Evolutionary conservation across 2,329 filamentous ascomycete genomes (phyloP), one percentile per base, ranked within the genome.

Genomic region (Calycina marina): DNA sequence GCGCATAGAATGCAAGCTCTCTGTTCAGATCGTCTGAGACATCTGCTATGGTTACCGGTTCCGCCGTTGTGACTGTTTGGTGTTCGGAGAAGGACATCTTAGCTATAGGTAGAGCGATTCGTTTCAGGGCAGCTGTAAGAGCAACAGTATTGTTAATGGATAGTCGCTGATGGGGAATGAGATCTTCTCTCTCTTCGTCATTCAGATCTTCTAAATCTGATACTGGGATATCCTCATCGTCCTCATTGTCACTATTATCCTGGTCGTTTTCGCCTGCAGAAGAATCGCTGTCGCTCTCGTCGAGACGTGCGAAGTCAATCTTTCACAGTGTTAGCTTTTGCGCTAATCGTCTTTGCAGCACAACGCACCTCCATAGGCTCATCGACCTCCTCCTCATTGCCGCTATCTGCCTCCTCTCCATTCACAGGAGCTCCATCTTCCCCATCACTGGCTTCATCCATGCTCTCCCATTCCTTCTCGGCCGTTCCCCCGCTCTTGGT

Each of bases 121-220:
- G 83, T 51, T 80, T 79, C 40, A 92, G 68, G 9, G 84, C 75
- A 45, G 81, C 67, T 43, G 73, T 71, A 31, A 98, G 80, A 18
- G 88, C 90, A 43, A 81, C 66, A 33, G 81, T 86, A 63, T 98
- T 98, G 69, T 98, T 94, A 62, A 96, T 96, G 32, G 86, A 94
- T 44, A 94, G 76, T 48, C 85, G 81, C 54, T 90, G 84, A 60
- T 93, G 81, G 11, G 85, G 83, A 40, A 93, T 73, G 25, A 93
- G 70, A 51, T 93, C 86, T 57, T 82, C 82, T 48, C 73, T 78
- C 48, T 92, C 85, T 41, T 82, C 80, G 13, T 81, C 83, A 33
- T 80, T 62, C 16, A 75, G 60, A 32, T 82, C 81, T 48, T 82
- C 79, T 31, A 90, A 75, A 48, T 94, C 86, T 18, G 84, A 93